Conservation (phyloP, 108 stramenopile genomes). For the Nitzschia inconspicua region DNA sequence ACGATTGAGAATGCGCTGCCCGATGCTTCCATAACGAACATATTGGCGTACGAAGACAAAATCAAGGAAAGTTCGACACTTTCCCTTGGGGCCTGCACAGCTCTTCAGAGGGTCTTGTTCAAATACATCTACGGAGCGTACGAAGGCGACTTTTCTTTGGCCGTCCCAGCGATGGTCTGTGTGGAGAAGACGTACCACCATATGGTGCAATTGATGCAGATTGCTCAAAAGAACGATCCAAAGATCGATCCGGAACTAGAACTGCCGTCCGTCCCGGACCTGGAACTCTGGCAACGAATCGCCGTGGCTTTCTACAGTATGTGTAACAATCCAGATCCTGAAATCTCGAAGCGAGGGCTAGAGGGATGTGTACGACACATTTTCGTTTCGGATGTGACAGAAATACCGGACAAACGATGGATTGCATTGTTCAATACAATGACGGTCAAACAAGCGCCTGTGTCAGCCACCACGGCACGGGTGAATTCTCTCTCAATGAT, state of each 20-base stretch:
- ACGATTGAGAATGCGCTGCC: conserved; percentile 64
- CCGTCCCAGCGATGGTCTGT: conserved; percentile 70
- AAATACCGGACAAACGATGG: conserved; percentile 70
- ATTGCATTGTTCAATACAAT: conserved; percentile 50
- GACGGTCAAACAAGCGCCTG: conserved; percentile 52
- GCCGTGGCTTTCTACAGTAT: conserved; percentile 59
- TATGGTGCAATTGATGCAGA: conserved; percentile 34
- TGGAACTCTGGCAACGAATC: conserved; percentile 60
- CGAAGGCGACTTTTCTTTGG: conserved; percentile 49
- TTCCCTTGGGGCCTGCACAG: conserved; percentile 42
- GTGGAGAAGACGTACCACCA: conserved; percentile 65
- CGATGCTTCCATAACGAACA: conserved; percentile 21
- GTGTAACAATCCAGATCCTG: conserved; percentile 46
- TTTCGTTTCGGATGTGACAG: conserved; percentile 33
- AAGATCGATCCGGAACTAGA: conserved; percentile 23
- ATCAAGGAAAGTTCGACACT: conserved; percentile 30
- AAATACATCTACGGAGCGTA: conserved; percentile 63
- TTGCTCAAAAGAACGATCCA: conserved; percentile 13
- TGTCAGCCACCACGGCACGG: conserved; percentile 38
- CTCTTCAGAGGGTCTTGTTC: conserved; percentile 52
- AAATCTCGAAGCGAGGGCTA: conserved; percentile 51
- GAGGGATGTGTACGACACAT: conserved; percentile 67
- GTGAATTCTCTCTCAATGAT: conserved; percentile 54
- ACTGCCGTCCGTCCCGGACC: conserved; percentile 37
- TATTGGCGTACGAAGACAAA: conserved; percentile 32